Evolutionary conservation across 768 basidiomycete species (phyloP), one percentile per base, ranked within the genome.

Genomic region (Pleurotus platypus): DNA sequence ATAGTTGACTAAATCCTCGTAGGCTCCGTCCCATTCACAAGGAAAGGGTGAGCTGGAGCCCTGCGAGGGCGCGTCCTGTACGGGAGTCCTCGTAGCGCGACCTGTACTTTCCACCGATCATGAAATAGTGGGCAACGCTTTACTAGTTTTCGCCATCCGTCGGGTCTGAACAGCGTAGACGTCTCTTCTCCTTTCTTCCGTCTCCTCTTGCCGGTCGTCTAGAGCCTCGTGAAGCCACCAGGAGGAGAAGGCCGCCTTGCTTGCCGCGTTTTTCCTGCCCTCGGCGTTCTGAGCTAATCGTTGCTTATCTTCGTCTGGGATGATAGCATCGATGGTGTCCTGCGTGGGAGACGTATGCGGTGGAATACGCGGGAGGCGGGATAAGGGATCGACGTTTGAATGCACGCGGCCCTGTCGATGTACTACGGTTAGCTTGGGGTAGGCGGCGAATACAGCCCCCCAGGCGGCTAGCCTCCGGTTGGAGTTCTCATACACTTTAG

Each of bases 401-500:
- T 75, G 73, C 0, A 71, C 58, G 26, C 65, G 13, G 0, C 73
- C 73, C 0, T 72, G 60, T 8, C 69, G 55, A 46, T 71, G 71
- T 2, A 69, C 56, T 4, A 72, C 69, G 24, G 63, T 57, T 30
- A 72, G 49, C 5, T 55, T 49, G 0, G 64, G 71, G 18, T 65
- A 72, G 11, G 71, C 67, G 0, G 61, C 49, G 46, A 70, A 72
- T 9, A 73, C 66, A 1, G 67, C 59, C 56, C 69, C 70, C 69
- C 69, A 75, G 55, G 63, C 57, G 5, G 60, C 56, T 11, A 72
- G 50, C 18, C 69, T 16, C 30, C 57, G 18, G 27, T 64, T 64
- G 11, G 54, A 37, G 40, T 64, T 64, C 45, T 64, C 56, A 49
- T 58, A 64, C 3, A 57, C 50, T n/a, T 60, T 38, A 40, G 62